A percentile compares a stretch with the other conserved stretches of the same genome.
Evolutionary conservation across 83 land plant species (phyloP).

Genomic region (Isoetes engelmannii): DNA sequence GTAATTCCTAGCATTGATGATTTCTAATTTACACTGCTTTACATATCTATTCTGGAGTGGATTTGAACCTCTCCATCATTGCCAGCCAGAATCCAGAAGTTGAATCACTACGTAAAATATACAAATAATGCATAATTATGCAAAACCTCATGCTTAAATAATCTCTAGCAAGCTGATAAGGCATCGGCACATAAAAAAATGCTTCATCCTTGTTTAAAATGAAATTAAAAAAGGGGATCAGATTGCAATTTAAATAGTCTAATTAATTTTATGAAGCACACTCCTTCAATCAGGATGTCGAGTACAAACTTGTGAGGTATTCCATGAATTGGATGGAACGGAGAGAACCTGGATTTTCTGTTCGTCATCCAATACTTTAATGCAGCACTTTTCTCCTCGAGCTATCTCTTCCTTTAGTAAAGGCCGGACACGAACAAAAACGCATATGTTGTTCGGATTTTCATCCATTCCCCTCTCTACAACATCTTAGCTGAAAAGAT

Average conservation of each 20-base stretch:
- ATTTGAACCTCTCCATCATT: too few relatives aligned
- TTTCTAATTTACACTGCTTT: background rate
- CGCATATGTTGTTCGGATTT: slow-evolving; percentile 25
- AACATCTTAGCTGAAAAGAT: too few relatives aligned
- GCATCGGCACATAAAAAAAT: background rate
- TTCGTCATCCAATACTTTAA: slow-evolving; percentile 26
- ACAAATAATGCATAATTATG: too few relatives aligned
- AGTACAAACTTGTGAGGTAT: background rate
- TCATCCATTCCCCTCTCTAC: background rate
- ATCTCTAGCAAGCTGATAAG: too few relatives aligned
- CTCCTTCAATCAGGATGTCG: background rate
- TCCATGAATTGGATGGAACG: background rate
- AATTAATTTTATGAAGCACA: background rate
- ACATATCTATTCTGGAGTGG: background rate
- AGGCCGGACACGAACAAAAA: slow-evolving; percentile 35
- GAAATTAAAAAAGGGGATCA: background rate
- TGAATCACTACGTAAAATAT: too few relatives aligned
- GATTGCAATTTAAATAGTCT: background rate
- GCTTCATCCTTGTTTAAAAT: background rate
- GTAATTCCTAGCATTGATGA: background rate
- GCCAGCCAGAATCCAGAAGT: too few relatives aligned
- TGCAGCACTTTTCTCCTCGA: slow-evolving; percentile 22
- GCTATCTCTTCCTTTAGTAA: slow-evolving; percentile 25
- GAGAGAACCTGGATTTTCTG: slow-evolving; percentile 19
- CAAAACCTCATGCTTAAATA: too few relatives aligned